Evolutionary conservation across 2,329 filamentous ascomycete species (phyloP).

Genomic region (Tricladium varicosporioides): DNA sequence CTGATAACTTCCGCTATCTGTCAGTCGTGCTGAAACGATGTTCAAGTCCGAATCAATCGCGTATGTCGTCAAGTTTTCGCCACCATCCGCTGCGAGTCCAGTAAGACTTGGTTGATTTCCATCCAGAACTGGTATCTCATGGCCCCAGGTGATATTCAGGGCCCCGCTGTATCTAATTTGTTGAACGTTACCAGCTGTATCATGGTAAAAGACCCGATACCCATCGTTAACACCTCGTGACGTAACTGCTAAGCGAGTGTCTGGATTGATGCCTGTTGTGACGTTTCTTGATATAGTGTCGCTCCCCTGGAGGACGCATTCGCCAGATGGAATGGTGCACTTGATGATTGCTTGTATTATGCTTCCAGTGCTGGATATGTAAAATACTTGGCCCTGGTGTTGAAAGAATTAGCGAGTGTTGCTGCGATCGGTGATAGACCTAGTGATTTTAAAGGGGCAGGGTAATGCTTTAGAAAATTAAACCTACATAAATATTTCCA

Average conservation of each 20-base stretch:
- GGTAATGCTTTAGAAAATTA: background rate
- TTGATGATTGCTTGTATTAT: background rate
- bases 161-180: background rate
- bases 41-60: background rate
- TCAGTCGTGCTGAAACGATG: background rate
- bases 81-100: background rate
- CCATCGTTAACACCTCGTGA: background rate
- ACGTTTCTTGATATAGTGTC: background rate
- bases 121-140: background rate
- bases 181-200: background rate
- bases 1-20: background rate
- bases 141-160: background rate
- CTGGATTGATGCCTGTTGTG: background rate
- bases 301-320: background rate
- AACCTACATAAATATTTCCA: slow-evolving; percentile 1
- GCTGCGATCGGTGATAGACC: background rate
- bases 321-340: background rate
- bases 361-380: background rate
- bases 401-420: background rate
- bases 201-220: slow-evolving; percentile 2
- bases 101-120: background rate
- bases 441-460: background rate
- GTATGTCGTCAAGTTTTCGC: background rate
- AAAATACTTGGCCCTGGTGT: background rate
- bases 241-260: background rate